A percentile compares a stretch with the other conserved stretches of the same genome.
phyloP scores from a whole-genome alignment of 345 rosid species.

The Atalantia buxifolia region DNA sequence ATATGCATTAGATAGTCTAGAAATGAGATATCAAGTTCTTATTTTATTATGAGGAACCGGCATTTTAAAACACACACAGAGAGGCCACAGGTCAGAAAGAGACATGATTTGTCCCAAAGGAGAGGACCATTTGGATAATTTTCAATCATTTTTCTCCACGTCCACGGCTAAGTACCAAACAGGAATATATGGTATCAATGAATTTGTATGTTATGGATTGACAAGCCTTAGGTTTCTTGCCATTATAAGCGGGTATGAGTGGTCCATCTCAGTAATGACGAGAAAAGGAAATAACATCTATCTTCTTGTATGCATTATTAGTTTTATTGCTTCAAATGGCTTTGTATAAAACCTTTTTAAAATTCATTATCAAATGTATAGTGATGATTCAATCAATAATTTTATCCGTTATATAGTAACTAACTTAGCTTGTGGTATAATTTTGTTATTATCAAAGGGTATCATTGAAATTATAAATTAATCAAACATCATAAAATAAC shows the following conservation, averaged over 20 bases:
- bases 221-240: not conserved
- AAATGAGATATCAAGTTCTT: not conserved
- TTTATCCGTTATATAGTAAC: too few species aligned
- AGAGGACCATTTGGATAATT: not conserved
- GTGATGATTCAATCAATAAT: too few species aligned
- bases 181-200: not conserved
- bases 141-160: not conserved
- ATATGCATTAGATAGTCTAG: not conserved
- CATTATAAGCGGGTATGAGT: not conserved
- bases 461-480: too few species aligned
- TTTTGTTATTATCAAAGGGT: not conserved
- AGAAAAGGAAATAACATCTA: slow-evolving; percentile 4
- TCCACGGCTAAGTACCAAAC: accelerated
- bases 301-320: not conserved
- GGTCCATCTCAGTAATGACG: not conserved
- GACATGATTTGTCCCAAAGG: not conserved
- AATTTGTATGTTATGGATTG: not conserved
- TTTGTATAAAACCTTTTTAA: not conserved
- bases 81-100: not conserved
- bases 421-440: not conserved
- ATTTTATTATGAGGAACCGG: not conserved
- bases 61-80: too few species aligned
- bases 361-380: not conserved
- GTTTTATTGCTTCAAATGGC: not conserved
- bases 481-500: not conserved